A percentile compares a stretch with the other conserved stretches of the same genome.
phyloP scores from a whole-genome alignment of 352 stramenopile genomes.

The Globisporangium megalacanthum region DNA sequence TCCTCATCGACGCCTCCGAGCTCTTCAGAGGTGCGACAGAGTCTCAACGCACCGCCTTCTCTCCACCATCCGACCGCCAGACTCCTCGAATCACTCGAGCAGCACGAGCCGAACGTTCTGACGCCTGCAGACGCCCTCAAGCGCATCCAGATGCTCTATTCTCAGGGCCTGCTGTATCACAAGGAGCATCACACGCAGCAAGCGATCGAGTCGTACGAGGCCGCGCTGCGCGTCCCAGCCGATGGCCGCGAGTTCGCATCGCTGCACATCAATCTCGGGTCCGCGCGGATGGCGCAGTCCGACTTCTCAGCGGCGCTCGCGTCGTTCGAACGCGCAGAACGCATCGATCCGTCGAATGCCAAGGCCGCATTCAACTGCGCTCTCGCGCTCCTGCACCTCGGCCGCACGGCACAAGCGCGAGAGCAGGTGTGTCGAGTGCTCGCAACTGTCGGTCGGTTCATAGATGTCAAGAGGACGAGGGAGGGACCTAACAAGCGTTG shows the following conservation, averaged over 20 bases:
- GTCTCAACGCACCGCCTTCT: neutral
- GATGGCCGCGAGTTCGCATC: conserved; percentile 44
- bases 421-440: conserved; percentile 24
- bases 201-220: conserved; percentile 46
- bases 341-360: conserved; percentile 43
- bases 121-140: conserved; percentile 17
- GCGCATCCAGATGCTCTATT: conserved; percentile 45
- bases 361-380: conserved; percentile 60
- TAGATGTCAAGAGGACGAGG: neutral
- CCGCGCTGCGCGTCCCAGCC: conserved; percentile 28
- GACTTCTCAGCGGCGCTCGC: conserved; percentile 29
- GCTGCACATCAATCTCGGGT: conserved; percentile 64
- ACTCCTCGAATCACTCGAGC: neutral
- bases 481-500: neutral
- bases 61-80: neutral
- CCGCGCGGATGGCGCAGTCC: conserved; percentile 37
- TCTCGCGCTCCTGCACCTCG: conserved; percentile 42
- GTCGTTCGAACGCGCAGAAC: conserved; percentile 33
- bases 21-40: neutral
- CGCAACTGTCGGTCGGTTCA: neutral
- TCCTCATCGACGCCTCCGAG: neutral
- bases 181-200: conserved; percentile 41
- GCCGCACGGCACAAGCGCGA: conserved; percentile 17
- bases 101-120: neutral
- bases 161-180: conserved; percentile 52